Evolutionary conservation across 2,329 filamentous ascomycete genomes (phyloP).

Genomic region (Colletotrichum lupini): DNA sequence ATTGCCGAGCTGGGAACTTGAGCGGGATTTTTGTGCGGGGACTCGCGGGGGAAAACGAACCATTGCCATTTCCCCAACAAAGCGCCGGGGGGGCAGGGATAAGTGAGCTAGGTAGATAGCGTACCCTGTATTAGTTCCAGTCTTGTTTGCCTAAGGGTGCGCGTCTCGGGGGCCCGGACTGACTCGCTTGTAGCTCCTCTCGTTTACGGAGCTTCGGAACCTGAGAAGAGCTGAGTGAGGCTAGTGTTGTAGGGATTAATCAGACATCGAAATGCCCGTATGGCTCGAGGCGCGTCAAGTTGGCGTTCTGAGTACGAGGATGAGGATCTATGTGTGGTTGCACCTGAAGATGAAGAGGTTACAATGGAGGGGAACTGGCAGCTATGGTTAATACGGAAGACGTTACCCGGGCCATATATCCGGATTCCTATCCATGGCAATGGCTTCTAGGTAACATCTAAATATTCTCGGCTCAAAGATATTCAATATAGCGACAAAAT

Average conservation of each 20-base stretch:
- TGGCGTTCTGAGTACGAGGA: too few relatives aligned
- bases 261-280: background rate
- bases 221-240: background rate
- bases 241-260: background rate
- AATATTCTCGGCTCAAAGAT: background rate
- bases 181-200: background rate
- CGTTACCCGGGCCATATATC: slow-evolving; percentile 1
- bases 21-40: slow-evolving; percentile 10
- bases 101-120: background rate
- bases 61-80: slow-evolving; percentile 1
- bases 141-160: background rate
- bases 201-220: background rate
- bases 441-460: background rate
- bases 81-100: background rate
- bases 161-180: slow-evolving; percentile 6
- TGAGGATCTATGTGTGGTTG: background rate
- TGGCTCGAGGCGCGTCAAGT: slow-evolving; percentile 16
- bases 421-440: background rate
- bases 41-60: background rate
- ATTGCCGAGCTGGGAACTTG: background rate
- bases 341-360: background rate
- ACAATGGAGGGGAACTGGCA: background rate
- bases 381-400: background rate
- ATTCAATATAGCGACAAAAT: slow-evolving; percentile 34
- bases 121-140: background rate